Base-by-base conservation (phyloP, 495 filamentous ascomycete species). In the Penicillium malachiteum region DNA sequence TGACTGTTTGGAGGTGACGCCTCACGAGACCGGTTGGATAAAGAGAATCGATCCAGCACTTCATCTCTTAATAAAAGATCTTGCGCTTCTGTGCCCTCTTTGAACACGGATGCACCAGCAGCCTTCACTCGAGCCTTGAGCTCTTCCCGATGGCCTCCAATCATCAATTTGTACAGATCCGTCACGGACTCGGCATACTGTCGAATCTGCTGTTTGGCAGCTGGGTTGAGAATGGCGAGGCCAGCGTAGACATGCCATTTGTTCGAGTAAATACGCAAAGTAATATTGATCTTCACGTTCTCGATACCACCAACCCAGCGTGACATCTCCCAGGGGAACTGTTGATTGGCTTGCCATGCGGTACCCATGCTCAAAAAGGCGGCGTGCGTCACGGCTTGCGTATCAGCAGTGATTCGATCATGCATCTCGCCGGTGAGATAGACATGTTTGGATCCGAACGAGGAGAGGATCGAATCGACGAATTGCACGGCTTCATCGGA, bases 171-270 rank as follows among this genome's bases (percentile, higher is more conserved):
- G 78, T 92, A 97, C 7, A 98, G 80, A 59, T 96, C 93, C 0
- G 95, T 98, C 33, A 95, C 93, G 12, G 87, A 91, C 59, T 85
- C 77, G 16, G 94, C 93, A 70, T 97, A 98, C 75, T 97, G 92
- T 50, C 85, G 78, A 65, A 98, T 97, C 70, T 98, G 94, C 70
- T 85, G 78, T 67, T 91, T 90, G 2, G 94, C 94, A 18, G 88
- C 84, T 5, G 92, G 92, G 69, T 98, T 98, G 38, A 98, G 80
- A 70, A 98, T 98, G 6, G 95, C 94, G 7, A 98, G 85, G 4
- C 94, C 94, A 33, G 94, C 94, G 70, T 98, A 98, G 52, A 98
- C 94, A 72, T 98, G 94, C 94, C 94, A 98, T 71, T 97, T 97
- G 70, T 96, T 95, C 54, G 88, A 86, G 75, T 97, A 98, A 71